A percentile compares a stretch with the other conserved stretches of the same genome.
Evolutionary conservation across 495 filamentous ascomycete genomes (phyloP).

Genomic region (Neurospora pannonica): DNA sequence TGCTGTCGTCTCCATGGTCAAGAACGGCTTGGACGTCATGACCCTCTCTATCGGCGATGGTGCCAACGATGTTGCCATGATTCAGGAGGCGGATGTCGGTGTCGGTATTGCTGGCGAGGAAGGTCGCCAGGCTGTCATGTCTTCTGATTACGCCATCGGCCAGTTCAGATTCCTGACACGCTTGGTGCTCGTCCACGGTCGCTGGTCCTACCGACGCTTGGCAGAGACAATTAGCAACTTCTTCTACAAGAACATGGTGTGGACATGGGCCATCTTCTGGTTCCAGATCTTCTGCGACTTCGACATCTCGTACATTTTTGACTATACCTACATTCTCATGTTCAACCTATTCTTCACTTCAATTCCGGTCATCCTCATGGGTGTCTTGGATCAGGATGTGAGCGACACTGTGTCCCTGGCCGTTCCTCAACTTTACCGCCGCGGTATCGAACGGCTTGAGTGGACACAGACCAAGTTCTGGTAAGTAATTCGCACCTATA

Average conservation of each 20-base stretch:
- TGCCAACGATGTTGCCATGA: slow-evolving; percentile 99
- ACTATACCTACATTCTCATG: slow-evolving; percentile 93
- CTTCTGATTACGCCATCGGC: slow-evolving; percentile 95
- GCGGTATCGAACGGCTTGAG: slow-evolving; percentile 92
- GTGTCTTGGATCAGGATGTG: slow-evolving; percentile 96
- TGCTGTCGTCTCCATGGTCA: slow-evolving; percentile 91
- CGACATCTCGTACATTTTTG: slow-evolving; percentile 91
- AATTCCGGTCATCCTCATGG: slow-evolving; percentile 89
- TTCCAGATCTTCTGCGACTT: slow-evolving; percentile 93
- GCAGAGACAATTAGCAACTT: slow-evolving; percentile 96
- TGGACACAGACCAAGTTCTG: slow-evolving; percentile 98
- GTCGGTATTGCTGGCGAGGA: slow-evolving; percentile 98
- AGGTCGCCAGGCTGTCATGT: slow-evolving; percentile 97
- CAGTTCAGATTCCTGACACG: slow-evolving; percentile 93
- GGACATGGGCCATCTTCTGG: slow-evolving; percentile 97
- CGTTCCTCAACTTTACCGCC: slow-evolving; percentile 89
- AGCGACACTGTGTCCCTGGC: slow-evolving; percentile 86
- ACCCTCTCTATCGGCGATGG: slow-evolving; percentile 94
- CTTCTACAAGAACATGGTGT: slow-evolving; percentile 99
- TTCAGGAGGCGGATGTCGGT: slow-evolving; percentile 96
- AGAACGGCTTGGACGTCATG: slow-evolving; percentile 90
- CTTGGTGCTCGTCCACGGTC: slow-evolving; percentile 87
- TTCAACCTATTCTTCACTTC: slow-evolving; percentile 98
- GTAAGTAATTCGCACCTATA: slow-evolving; percentile 38
- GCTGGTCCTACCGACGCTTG: slow-evolving; percentile 91